These are phyloP conservation scores for Arthrobotrys sphaeroides DNA, from an alignment of 2,329 filamentous ascomycete species.

Conservation along the genomic window DNA sequence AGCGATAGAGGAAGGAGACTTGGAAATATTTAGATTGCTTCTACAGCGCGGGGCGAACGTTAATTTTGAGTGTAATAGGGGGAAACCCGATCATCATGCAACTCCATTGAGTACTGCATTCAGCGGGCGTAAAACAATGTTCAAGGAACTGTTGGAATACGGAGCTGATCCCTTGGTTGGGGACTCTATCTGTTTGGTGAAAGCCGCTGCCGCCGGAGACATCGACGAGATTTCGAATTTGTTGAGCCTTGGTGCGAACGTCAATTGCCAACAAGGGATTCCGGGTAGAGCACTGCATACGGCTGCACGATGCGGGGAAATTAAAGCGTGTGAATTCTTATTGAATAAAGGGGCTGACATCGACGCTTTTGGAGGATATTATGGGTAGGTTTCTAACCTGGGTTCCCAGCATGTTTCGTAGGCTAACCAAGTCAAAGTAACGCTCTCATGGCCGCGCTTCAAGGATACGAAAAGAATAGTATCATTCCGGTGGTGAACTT, in stretches of 20 bases:
- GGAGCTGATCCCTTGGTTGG: constrained; percentile 1
- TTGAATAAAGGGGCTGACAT: constrained; percentile 6
- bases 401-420: background rate
- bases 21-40: constrained; percentile 12
- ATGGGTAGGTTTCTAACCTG: background rate
- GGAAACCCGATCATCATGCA: background rate
- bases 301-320: constrained; percentile 2
- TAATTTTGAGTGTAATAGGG: background rate
- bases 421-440: background rate
- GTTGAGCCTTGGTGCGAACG: background rate
- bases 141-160: constrained; percentile 1
- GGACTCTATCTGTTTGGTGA: constrained; percentile 14
- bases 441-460: constrained; percentile 16
- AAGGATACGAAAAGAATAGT: background rate
- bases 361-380: constrained; percentile 17
- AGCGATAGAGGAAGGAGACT: constrained; percentile 6
- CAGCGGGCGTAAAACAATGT: background rate
- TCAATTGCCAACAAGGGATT: constrained; percentile 4
- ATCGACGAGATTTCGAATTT: constrained; percentile 1
- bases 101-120: constrained; percentile 2
- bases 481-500: constrained; percentile 4
- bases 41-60: constrained; percentile 10
- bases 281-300: constrained; percentile 3
- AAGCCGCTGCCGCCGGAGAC: background rate
- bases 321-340: constrained; percentile 7